Percentiles rank a stretch among this genome's conserved stretches.
These are phyloP conservation scores for Calonectria hawksworthii DNA, from an alignment of 2,329 filamentous ascomycete genomes.

Conservation along the genomic window DNA sequence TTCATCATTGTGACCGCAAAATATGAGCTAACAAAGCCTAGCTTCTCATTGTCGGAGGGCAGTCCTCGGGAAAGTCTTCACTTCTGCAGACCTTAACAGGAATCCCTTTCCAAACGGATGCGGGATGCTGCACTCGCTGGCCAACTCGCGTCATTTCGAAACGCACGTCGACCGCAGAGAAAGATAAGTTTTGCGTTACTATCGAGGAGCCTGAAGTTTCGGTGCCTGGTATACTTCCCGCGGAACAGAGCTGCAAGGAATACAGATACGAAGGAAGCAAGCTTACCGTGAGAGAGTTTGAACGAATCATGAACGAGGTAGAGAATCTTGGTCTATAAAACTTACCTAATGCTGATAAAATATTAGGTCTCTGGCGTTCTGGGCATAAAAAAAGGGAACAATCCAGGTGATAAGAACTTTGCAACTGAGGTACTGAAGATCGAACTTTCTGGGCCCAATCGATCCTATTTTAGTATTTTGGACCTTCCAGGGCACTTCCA, in stretches of 20 bases:
- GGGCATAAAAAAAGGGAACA: conserved; percentile 46
- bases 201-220: conserved; percentile 47
- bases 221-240: neutral
- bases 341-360: neutral
- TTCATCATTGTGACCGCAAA: neutral
- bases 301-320: conserved; percentile 49
- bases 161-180: conserved; percentile 45
- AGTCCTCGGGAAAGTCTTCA: conserved; percentile 56
- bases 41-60: conserved; percentile 54
- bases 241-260: conserved; percentile 36
- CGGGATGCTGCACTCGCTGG: conserved; percentile 53
- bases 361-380: conserved; percentile 46
- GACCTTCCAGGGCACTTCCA: conserved; percentile 54
- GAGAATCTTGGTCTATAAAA: neutral
- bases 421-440: conserved; percentile 54
- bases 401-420: conserved; percentile 50
- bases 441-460: conserved; percentile 53
- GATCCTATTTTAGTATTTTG: conserved; percentile 54
- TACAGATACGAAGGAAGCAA: conserved; percentile 33
- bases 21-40: conserved; percentile 22
- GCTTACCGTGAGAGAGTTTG: conserved; percentile 48
- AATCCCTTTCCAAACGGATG: conserved; percentile 53
- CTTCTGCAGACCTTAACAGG: conserved; percentile 53
- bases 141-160: conserved; percentile 55
- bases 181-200: conserved; percentile 48